Evolutionary conservation across 2,329 filamentous ascomycete genomes (phyloP).

Genomic region (Dactylellina leptospora): DNA sequence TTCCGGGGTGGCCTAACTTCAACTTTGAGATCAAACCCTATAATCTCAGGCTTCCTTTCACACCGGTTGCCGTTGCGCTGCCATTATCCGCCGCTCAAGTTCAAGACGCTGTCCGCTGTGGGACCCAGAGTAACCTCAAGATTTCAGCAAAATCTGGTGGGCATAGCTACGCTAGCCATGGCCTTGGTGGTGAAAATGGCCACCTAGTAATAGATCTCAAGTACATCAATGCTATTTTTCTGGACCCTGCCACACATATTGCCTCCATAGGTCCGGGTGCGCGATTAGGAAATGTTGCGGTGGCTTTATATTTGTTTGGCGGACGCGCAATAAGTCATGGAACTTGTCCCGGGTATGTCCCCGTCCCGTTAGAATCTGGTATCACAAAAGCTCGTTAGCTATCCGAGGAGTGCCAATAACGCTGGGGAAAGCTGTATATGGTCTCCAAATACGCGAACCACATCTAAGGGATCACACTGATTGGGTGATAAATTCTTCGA

Average conservation of each 20-base stretch:
- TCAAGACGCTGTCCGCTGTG: slow-evolving; percentile 68
- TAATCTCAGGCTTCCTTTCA: slow-evolving; percentile 52
- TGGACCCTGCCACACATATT: slow-evolving; percentile 61
- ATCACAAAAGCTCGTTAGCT: too few species aligned
- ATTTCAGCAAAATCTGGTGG: slow-evolving; percentile 72
- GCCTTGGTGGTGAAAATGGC: slow-evolving; percentile 64
- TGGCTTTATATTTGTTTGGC: slow-evolving; percentile 59
- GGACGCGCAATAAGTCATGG: slow-evolving; percentile 57
- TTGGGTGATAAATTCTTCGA: too few species aligned
- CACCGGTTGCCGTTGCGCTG: slow-evolving; percentile 67
- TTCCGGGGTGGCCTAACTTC: too few species aligned
- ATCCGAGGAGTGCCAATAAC: too few species aligned
- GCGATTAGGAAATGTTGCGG: slow-evolving; percentile 63
- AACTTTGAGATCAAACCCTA: not conserved
- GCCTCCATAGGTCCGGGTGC: slow-evolving; percentile 65
- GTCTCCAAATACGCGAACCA: too few species aligned
- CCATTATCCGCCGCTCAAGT: slow-evolving; percentile 67
- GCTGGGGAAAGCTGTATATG: too few species aligned
- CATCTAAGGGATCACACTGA: too few species aligned
- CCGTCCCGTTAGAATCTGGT: too few species aligned
- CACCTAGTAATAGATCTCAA: slow-evolving; percentile 64
- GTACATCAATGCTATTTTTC: slow-evolving; percentile 61
- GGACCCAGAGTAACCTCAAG: slow-evolving; percentile 64
- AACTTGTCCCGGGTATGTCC: slow-evolving; percentile 51
- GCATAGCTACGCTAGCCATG: slow-evolving; percentile 69